phyloP scores from a whole-genome alignment of 345 rosid genomes.

The Odontarrhena argentea region DNA sequence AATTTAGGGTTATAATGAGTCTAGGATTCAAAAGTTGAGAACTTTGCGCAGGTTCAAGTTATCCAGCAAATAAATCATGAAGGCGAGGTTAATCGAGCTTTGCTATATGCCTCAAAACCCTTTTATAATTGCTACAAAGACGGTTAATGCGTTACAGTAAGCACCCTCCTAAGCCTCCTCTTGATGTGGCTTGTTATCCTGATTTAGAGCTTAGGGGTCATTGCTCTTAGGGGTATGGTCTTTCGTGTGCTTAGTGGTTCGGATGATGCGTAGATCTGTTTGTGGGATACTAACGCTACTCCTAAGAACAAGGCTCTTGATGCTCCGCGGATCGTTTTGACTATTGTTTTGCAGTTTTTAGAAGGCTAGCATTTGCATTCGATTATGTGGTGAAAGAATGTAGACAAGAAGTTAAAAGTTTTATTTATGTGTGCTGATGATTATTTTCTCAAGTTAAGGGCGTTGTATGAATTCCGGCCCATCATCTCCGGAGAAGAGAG shows the following conservation, averaged over 20 bases:
- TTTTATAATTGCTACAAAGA: conserved; percentile 90
- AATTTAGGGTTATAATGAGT: neutral
- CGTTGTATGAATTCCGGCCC: conserved; percentile 47
- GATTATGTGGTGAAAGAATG: neutral
- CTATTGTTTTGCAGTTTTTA: conserved; percentile 18
- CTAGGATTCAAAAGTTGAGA: neutral
- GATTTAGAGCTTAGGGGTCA: conserved; percentile 93
- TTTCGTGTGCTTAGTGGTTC: conserved; percentile 98
- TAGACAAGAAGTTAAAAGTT: neutral
- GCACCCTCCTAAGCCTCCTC: conserved; percentile 90
- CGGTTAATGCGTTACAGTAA: conserved; percentile 90
- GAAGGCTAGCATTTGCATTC: neutral
- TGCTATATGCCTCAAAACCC: conserved; percentile 97
- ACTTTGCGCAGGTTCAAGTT: conserved; percentile 71
- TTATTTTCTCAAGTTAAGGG: conserved; percentile 52
- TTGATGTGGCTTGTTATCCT: conserved; percentile 85
- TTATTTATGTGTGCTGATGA: conserved; percentile 17
- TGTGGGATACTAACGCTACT: conserved; percentile 87
- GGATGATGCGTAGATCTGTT: conserved; percentile 96
- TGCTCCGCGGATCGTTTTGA: conserved; percentile 56
- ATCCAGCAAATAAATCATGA: conserved; percentile 98
- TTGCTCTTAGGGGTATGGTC: conserved; percentile 93
- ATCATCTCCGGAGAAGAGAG: no score
- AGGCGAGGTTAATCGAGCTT: conserved; percentile 97
- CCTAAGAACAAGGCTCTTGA: conserved; percentile 83